These are phyloP conservation scores for Nymphaea thermarum DNA, from an alignment of 164 flowering plant genomes.

Conservation along the genomic window DNA sequence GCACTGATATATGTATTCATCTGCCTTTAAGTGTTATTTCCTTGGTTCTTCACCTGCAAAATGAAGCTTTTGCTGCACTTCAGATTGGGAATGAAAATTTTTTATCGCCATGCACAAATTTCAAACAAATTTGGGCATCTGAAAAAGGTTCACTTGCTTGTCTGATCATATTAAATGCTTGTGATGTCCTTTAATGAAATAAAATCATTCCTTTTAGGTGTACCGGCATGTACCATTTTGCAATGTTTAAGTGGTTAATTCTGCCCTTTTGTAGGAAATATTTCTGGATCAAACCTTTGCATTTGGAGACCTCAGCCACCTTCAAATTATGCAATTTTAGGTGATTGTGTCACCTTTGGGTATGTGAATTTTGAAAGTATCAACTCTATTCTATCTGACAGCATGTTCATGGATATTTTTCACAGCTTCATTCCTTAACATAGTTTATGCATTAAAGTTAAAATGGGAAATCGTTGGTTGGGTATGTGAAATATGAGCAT, in stretches of 20 bases:
- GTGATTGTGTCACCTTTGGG: slow-evolving; percentile 98
- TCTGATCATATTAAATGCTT: no score
- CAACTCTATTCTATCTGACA: no score
- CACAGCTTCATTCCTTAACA: no score
- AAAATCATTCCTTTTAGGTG: no score
- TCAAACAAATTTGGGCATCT: slow-evolving; percentile 79
- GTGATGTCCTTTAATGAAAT: no score
- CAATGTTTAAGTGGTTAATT: neutral
- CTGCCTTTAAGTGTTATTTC: slow-evolving; percentile 81
- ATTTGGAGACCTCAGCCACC: slow-evolving; percentile 99
- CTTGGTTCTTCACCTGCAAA: slow-evolving; percentile 70
- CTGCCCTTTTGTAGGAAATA: slow-evolving; percentile 44
- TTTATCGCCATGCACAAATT: slow-evolving; percentile 67
- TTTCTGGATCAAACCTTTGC: slow-evolving; percentile 42
- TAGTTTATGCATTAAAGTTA: no score
- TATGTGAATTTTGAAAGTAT: slow-evolving; percentile 9
- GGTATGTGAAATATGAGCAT: no score
- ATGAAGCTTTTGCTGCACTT: slow-evolving; percentile 63
- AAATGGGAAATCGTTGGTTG: no score
- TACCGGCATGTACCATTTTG: no score
- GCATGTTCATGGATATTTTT: no score
- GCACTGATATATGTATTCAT: slow-evolving; percentile 68
- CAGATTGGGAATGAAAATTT: slow-evolving; percentile 76
- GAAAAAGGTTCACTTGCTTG: slow-evolving; percentile 40
- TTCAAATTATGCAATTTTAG: slow-evolving; percentile 83